A percentile compares a stretch with the other conserved stretches of the same genome.
Evolutionary conservation across 192 early-diverging fungal genomes (phyloP).

Genomic region (Rhizophagus clarus): DNA sequence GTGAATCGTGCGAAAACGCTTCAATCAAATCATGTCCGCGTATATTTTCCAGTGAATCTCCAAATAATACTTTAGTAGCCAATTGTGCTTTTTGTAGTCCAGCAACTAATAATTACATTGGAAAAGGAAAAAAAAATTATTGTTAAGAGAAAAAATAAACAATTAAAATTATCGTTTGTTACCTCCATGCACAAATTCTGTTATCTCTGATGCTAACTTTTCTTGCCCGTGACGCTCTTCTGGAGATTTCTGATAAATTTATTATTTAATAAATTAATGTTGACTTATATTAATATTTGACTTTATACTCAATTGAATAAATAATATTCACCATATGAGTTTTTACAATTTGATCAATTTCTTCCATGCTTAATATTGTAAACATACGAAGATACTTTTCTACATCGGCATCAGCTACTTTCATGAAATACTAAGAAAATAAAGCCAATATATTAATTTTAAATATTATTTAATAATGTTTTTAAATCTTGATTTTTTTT

Average conservation of each 20-base stretch:
- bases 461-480: background rate
- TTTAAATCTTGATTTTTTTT: background rate
- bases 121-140: background rate
- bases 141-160: background rate
- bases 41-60: conserved; percentile 44
- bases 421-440: conserved; percentile 77
- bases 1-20: conserved; percentile 72
- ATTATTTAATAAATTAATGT: background rate
- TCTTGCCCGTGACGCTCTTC: conserved; percentile 75
- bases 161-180: background rate
- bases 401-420: conserved; percentile 80
- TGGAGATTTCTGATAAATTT: conserved; percentile 48
- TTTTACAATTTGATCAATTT: conserved; percentile 63
- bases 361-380: conserved; percentile 68
- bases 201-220: conserved; percentile 79
- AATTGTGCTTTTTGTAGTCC: conserved; percentile 67
- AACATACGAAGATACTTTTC: conserved; percentile 76
- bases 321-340: conserved; percentile 62
- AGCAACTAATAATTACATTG: conserved; percentile 39
- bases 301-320: background rate
- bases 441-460: background rate
- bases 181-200: conserved; percentile 85
- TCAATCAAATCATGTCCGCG: conserved; percentile 60
- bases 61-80: conserved; percentile 79
- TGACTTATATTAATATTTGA: background rate